A percentile compares a stretch with the other conserved stretches of the same genome.
Evolutionary conservation across 2,329 filamentous ascomycete genomes (phyloP).

Genomic region (Calonectria ilicicola): DNA sequence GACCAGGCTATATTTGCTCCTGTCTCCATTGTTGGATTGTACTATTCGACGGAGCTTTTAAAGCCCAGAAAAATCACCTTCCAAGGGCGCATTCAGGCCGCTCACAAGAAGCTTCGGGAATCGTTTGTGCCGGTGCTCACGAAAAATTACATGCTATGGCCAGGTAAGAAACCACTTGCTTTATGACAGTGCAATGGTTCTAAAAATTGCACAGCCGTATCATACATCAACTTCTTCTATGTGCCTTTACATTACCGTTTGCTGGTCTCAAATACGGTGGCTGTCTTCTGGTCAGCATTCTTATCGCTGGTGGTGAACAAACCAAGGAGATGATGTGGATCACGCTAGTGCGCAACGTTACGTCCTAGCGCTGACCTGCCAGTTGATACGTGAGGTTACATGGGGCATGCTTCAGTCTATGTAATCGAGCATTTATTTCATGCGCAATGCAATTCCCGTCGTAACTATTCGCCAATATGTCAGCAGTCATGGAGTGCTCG

Average conservation of each 20-base stretch:
- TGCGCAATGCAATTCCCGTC: background rate
- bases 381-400: background rate
- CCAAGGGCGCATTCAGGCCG: background rate
- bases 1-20: background rate
- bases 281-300: constrained; percentile 1
- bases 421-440: background rate
- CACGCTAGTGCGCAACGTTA: constrained; percentile 7
- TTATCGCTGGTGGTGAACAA: background rate
- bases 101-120: background rate
- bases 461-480: no score
- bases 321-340: background rate
- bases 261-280: constrained; percentile 1
- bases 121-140: background rate
- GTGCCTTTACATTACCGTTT: background rate
- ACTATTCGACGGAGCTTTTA: background rate
- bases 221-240: constrained; percentile 1
- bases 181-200: background rate
- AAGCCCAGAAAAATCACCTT: background rate
- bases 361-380: background rate
- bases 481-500: no score
- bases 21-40: background rate
- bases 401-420: background rate
- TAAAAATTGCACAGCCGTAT: background rate
- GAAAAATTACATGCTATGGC: background rate
- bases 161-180: background rate